Evolutionary conservation across 257 asterid genomes (phyloP), one percentile per base, ranked within the genome.

Genomic region (Ilex aquifolium): DNA sequence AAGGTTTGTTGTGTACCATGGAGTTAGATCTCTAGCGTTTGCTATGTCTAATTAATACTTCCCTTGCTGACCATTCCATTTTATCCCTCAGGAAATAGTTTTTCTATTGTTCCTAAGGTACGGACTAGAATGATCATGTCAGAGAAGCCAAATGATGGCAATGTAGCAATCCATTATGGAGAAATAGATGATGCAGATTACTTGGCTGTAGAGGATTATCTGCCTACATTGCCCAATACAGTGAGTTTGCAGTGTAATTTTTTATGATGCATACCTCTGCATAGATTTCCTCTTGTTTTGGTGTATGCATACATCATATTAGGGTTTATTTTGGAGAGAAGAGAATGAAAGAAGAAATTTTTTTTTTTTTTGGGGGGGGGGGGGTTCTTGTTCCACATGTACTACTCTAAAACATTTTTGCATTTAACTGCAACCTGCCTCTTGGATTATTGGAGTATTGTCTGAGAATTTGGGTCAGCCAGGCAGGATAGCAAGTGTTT

Each of bases 181-280:
- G 97, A 93, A 57, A 85, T 90, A 66, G 95, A 87, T 48, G 82
- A 82, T 59, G 73, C 56, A 58, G 92, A 79, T 13, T 90, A 83
- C 75, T 75, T 76, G 65, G 83, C 90, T 44, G 89, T 74, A 13
- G 95, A 90, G 76, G 97, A 93, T 65, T 80, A 74, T 78, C 95
- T 93, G 72, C 99, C 95, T 63, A 90, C 87, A 16, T 72, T 93
- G 74, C 96, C 97, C 44, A 90, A 82, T 81, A 80, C 97, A 31
- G 99, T 93, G 79, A 90, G 97, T 76, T 36, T 8, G 7, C 8
- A 36, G 42, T 36, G 42, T 36, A 36, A 36, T 36, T 36, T 36
- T 36, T 36, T 36, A 36, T 36, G 42, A 36, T 36, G 42, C 42
- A 36, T 36, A 4, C 0, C 42, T 36, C 7, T 8, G 42, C 8